Base-by-base conservation (phyloP, 169 alveolate species). In the Fabrea salina region DNA sequence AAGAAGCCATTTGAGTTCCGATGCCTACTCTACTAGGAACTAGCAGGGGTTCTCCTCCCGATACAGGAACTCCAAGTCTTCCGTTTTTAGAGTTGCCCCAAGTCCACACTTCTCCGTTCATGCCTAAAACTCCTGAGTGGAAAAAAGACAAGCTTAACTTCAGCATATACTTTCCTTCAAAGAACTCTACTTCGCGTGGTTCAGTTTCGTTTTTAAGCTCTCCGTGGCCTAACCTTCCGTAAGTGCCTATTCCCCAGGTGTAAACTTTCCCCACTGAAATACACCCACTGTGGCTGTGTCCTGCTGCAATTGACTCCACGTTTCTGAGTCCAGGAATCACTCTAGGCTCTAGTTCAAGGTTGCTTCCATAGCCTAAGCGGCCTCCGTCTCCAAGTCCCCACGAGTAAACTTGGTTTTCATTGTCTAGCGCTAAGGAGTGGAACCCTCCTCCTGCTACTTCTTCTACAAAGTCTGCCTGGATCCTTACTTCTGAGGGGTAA, bases 371-470 rank as follows among this genome's bases (percentile, higher is more conserved):
- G 1, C 85, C 85, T 56, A 79, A 27, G 3, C 85, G 13, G 8
- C 85, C 85, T 0, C 82, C 71, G 41, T 72, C 57, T 35, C 89
- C 89, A 2, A 75, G 58, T 4, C 96, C 96, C 93, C 94, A 92
- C n/a, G 84, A 78, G 79, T 86, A 85, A 16, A 90, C 56, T 13
- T 82, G 37, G 3, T 89, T 91, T 5, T 86, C 87, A 5, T 77
- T 70, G 57, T 83, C 92, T 19, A 92, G 61, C 0, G 91, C 92
- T n/a, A 89, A 58, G 27, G 93, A 72, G 59, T 90, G 95, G 53
- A 82, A 86, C 0, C 76, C 61, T 5, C 96, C 96, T 30, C 93
- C 91, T 1, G 88, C 67, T 4, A 88, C 85, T 66, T 84, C 88
- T 11, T 75, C 81, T 57, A 89, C 64, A 40, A 67, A 40, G 19